phyloP scores from a whole-genome alignment of 208 protist species.

The Crithidia thermophila region DNA sequence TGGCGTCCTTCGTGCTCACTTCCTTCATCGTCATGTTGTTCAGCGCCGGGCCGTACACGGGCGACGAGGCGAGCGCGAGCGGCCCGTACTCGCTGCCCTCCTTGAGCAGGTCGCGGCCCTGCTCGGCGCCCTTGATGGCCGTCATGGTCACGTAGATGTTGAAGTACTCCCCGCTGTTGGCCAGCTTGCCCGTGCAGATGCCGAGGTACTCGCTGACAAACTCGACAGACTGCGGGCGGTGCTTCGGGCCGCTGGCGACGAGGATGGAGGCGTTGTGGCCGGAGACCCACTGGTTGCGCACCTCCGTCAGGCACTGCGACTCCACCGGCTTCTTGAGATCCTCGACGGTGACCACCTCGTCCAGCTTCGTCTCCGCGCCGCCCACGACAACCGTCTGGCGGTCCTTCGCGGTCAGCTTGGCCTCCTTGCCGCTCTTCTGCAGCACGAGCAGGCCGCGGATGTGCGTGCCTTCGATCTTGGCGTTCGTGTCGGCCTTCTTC shows the following conservation, averaged over 20 bases:
- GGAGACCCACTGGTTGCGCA: conserved; percentile 55
- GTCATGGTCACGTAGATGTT: conserved; percentile 63
- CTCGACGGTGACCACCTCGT: conserved; percentile 52
- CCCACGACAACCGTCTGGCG: conserved; percentile 35
- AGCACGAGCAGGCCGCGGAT: conserved; percentile 46
- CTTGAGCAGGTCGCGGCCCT: conserved; percentile 70
- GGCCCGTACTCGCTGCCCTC: conserved; percentile 43
- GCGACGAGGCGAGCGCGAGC: conserved; percentile 57
- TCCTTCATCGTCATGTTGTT: conserved; percentile 48
- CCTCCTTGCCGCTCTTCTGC: conserved; percentile 36
- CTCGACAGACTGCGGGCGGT: conserved; percentile 30
- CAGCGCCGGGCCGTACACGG: conserved; percentile 71
- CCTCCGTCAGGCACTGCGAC: conserved; percentile 45
- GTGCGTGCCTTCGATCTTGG: conserved; percentile 36
- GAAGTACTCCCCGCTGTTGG: conserved; percentile 42
- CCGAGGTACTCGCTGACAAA: conserved; percentile 55
- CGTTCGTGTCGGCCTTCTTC: conserved; percentile 20
- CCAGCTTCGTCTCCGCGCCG: conserved; percentile 45
- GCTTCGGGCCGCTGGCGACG: conserved; percentile 39
- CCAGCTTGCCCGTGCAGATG: conserved; percentile 50
- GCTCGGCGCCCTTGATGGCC: conserved; percentile 49
- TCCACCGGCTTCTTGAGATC: conserved; percentile 41
- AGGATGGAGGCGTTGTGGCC: conserved; percentile 68
- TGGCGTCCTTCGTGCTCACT: conserved; percentile 34
- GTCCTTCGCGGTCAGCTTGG: conserved; percentile 51